A percentile compares a stretch with the other conserved stretches of the same genome.
Evolutionary conservation across 2,329 filamentous ascomycete genomes (phyloP).

Genomic region (Torrubiella hemipterigena): DNA sequence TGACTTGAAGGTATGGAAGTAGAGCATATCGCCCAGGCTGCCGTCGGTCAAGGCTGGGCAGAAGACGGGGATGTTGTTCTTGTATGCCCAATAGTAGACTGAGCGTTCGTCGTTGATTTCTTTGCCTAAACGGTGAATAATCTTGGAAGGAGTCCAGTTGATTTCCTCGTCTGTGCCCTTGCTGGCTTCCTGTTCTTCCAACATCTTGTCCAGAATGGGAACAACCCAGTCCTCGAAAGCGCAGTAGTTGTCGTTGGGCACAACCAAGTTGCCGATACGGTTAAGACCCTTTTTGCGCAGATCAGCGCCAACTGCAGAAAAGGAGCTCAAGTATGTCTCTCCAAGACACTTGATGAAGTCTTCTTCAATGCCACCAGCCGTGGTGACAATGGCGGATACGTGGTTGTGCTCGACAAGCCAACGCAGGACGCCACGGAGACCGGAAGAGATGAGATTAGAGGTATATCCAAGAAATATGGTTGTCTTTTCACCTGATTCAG

Average conservation of each 20-base stretch:
- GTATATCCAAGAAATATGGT: constrained; percentile 98
- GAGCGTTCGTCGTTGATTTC: constrained; percentile 90
- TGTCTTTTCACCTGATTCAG: constrained; percentile 65
- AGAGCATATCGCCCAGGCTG: constrained; percentile 93
- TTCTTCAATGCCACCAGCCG: constrained; percentile 90
- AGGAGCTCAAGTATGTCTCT: constrained; percentile 84
- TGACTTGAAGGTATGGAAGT: constrained; percentile 92
- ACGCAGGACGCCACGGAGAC: constrained; percentile 78
- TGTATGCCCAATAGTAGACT: constrained; percentile 95
- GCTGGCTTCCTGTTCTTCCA: constrained; percentile 81
- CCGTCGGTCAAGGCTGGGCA: constrained; percentile 94
- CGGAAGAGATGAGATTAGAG: constrained; percentile 93
- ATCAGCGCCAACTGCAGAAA: constrained; percentile 62
- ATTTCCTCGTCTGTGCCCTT: constrained; percentile 58
- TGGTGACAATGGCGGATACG: constrained; percentile 87
- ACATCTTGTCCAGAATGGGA: constrained; percentile 87
- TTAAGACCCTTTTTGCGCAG: constrained; percentile 82
- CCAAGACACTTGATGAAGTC: constrained; percentile 98
- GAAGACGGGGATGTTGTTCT: constrained; percentile 94
- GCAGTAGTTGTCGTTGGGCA: constrained; percentile 93
- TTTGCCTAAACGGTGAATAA: constrained; percentile 79
- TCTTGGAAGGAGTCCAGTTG: constrained; percentile 86
- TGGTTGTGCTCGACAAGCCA: constrained; percentile 90
- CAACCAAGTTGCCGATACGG: constrained; percentile 88
- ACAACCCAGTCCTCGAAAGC: constrained; percentile 96